phyloP scores from a whole-genome alignment of 306 rosid genomes.

The Gastrolobium villosum region DNA sequence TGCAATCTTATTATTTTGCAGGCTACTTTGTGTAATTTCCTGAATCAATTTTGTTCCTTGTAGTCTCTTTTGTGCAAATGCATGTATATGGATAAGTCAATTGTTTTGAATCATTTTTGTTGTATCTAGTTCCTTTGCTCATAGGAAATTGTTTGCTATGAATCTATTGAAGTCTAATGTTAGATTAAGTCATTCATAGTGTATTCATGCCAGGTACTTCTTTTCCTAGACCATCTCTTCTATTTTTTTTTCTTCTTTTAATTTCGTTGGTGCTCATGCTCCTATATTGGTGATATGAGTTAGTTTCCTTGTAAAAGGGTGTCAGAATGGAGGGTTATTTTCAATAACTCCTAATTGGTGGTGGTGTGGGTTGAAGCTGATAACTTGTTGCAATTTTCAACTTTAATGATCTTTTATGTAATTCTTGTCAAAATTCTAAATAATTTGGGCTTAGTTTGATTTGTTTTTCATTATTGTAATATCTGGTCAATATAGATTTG shows the following conservation, averaged over 20 bases:
- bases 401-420: neutral
- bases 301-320: slow-evolving; percentile 5
- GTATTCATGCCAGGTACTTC: slow-evolving; percentile 15
- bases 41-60: slow-evolving; percentile 52
- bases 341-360: neutral
- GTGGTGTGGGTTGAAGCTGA: neutral
- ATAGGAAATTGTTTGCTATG: neutral
- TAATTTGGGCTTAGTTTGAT: neutral
- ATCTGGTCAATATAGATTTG: neutral
- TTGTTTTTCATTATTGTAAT: slow-evolving; percentile 12
- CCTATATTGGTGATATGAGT: slow-evolving; percentile 30
- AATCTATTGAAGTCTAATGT: slow-evolving; percentile 7
- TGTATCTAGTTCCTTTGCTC: slow-evolving; percentile 40
- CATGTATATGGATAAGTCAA: slow-evolving; percentile 49
- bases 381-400: slow-evolving; percentile 11
- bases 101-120: slow-evolving; percentile 49
- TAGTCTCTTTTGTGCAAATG: slow-evolving; percentile 50
- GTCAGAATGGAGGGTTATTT: neutral
- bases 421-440: neutral
- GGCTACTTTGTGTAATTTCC: slow-evolving; percentile 47
- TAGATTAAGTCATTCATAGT: neutral
- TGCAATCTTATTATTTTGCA: slow-evolving; percentile 37
- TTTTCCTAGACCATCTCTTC: slow-evolving; percentile 8
- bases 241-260: neutral
- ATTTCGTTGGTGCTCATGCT: slow-evolving; percentile 13